Conservation (phyloP, 306 rosid genomes). For the Biancaea sappan region DNA sequence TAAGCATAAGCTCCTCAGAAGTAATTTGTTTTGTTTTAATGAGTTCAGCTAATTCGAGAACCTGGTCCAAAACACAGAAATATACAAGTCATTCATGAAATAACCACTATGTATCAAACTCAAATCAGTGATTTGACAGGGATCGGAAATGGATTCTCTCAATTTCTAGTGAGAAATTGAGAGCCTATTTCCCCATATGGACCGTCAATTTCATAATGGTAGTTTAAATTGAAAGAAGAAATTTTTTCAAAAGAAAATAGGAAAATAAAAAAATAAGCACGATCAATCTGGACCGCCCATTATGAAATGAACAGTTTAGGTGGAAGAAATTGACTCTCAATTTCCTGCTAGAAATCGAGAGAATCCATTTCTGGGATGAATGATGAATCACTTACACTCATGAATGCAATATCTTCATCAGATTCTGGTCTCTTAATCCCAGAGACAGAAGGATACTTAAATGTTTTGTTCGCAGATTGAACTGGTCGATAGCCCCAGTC, state of each 20-base stretch:
- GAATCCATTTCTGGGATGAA: too few species aligned
- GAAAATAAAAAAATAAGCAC: too few species aligned
- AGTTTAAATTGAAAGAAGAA: too few species aligned
- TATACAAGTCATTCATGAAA: not conserved
- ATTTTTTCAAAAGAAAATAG: too few species aligned
- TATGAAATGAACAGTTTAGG: too few species aligned
- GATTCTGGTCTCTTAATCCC: slow-evolving; percentile 53
- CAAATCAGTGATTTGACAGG: slow-evolving; percentile 15
- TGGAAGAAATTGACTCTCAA: too few species aligned
- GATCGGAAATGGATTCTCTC: too few species aligned
- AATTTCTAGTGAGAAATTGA: too few species aligned
- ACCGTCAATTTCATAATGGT: too few species aligned
- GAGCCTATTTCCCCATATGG: too few species aligned
- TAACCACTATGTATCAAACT: slow-evolving; percentile 15
- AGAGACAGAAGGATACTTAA: slow-evolving; percentile 48
- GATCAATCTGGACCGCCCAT: too few species aligned
- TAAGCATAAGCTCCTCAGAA: slow-evolving; percentile 64
- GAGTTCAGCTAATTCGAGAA: slow-evolving; percentile 77
- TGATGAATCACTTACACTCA: slow-evolving; percentile 60
- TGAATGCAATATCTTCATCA: slow-evolving; percentile 73
- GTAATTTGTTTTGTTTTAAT: slow-evolving; percentile 69
- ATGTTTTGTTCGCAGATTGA: slow-evolving; percentile 37
- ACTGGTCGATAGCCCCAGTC: slow-evolving; percentile 23
- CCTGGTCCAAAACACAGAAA: slow-evolving; percentile 41
- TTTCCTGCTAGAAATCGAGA: too few species aligned